Conservation (phyloP, 352 stramenopile species). For the Pythium graminicola region DNA sequence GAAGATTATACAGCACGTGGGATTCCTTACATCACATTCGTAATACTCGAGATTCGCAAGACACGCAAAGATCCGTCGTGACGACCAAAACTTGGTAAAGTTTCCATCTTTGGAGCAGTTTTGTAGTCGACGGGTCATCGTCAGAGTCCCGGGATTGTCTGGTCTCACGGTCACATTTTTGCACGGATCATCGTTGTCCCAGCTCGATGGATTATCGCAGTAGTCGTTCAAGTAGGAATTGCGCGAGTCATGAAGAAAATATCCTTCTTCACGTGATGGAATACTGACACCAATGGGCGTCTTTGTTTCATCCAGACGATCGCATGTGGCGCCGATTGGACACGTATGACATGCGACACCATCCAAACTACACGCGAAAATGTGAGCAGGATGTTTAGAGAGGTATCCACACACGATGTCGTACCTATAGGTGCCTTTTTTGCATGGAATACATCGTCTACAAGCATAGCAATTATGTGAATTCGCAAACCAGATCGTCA, state of each 20-base stretch:
- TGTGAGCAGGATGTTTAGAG: neutral
- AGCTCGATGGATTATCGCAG: conserved; percentile 35
- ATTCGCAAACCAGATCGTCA: too few relatives aligned
- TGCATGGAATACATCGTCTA: conserved; percentile 47
- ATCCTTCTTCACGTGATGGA: conserved; percentile 37
- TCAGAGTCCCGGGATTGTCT: too few relatives aligned
- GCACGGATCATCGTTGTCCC: conserved; percentile 47
- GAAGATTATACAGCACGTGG: neutral
- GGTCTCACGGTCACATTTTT: conserved; percentile 19
- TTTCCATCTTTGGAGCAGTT: conserved; percentile 28
- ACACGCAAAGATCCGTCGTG: conserved; percentile 54
- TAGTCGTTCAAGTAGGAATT: conserved; percentile 30
- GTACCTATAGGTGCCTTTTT: conserved; percentile 65
- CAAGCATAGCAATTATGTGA: neutral
- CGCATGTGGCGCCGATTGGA: conserved; percentile 44
- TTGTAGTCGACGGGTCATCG: conserved; percentile 37
- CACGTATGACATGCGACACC: conserved; percentile 56
- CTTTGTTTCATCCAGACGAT: conserved; percentile 29
- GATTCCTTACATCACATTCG: conserved; percentile 14
- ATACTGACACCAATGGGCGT: conserved; percentile 32
- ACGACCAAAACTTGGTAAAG: conserved; percentile 53
- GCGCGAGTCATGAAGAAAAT: conserved; percentile 37
- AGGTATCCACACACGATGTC: neutral
- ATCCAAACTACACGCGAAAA: conserved; percentile 41
- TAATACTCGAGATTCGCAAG: conserved; percentile 57